Evolutionary conservation across 768 basidiomycete genomes (phyloP).

Genomic region (Rhizopogon vulgaris): DNA sequence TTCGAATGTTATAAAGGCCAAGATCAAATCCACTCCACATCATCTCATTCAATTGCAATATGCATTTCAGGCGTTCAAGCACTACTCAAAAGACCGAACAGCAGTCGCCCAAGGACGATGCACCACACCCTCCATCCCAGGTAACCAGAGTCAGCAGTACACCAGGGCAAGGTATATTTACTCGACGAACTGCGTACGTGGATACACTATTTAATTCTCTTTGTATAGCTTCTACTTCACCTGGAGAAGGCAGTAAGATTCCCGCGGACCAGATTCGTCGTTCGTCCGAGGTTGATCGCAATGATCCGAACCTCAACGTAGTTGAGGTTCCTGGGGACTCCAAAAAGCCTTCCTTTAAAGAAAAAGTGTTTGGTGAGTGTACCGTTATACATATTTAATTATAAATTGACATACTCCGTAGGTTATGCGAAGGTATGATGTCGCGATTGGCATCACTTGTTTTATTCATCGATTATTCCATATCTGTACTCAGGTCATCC

Average conservation of each 20-base stretch:
- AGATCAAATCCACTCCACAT: no score
- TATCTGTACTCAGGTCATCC: constrained; percentile 16
- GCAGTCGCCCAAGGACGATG: background rate
- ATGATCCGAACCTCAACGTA: constrained; percentile 20
- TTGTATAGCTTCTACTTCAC: constrained; percentile 26
- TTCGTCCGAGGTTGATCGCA: constrained; percentile 18
- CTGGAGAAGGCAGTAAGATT: constrained; percentile 30
- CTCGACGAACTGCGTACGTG: background rate
- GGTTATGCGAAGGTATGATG: constrained; percentile 24
- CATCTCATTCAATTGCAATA: background rate
- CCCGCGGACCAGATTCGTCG: constrained; percentile 22
- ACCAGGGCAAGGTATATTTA: constrained; percentile 34
- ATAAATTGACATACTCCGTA: constrained; percentile 1
- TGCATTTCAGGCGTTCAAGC: no score
- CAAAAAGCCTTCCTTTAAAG: constrained; percentile 47
- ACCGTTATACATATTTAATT: background rate
- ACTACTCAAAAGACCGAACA: background rate
- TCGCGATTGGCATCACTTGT: background rate
- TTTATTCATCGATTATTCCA: constrained; percentile 3
- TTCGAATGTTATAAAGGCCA: background rate
- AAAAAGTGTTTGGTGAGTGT: constrained; percentile 47
- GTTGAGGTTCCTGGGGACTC: constrained; percentile 17
- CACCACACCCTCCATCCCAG: constrained; percentile 17
- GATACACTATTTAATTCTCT: background rate
- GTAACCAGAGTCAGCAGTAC: constrained; percentile 19